Base-by-base conservation (phyloP, 176 grass and related monocot genomes). In the Lolium multiflorum region DNA sequence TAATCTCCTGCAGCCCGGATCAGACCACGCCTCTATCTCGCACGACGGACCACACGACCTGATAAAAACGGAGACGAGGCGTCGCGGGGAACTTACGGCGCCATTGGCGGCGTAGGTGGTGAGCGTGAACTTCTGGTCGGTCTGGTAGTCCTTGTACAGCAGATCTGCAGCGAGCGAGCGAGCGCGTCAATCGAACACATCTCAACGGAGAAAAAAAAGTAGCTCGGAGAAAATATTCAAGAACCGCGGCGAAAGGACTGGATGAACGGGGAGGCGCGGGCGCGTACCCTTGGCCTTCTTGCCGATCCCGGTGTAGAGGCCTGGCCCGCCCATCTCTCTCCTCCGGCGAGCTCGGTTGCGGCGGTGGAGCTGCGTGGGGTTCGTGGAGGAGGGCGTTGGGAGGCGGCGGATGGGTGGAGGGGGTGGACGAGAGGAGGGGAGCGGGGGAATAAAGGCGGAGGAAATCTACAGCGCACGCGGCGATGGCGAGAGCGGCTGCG, bases 141-240 rank as follows among this genome's bases (percentile, higher is more conserved):
- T 94, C 89, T 94, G 92, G 84, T 91, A 94, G 71, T 94, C 92
- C 92, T 8, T 94, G 81, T 94, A 91, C 18, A 94, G 77, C 43
- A 94, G 89, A 94, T 94, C 92, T 91, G 80, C 87, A 71, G 3
- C 15, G 14, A 71, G 1, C 15, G 20, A 72, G 5, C n/a, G 28
- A 70, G 18, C 25, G 3, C 3, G 38, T 47, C 49, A 66, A 65
- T 75, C 75, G 39, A 15, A 15, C 31, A 12, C 44, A 64, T 87
- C 71, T 52, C 68, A 77, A 4, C 13, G 24, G 48, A n/a, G n/a
- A n/a, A n/a, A 38, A 35, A 48, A 81, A 15, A 49, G 20, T 6
- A 86, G 28, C 46, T 35, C 56, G 50, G 20, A 43, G 7, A 7
- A 15, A 64, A 79, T 15, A 3, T 28, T 26, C 26, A 16, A 17